phyloP scores from a whole-genome alignment of 2,329 filamentous ascomycete genomes.

The Penicillium sp. region DNA sequence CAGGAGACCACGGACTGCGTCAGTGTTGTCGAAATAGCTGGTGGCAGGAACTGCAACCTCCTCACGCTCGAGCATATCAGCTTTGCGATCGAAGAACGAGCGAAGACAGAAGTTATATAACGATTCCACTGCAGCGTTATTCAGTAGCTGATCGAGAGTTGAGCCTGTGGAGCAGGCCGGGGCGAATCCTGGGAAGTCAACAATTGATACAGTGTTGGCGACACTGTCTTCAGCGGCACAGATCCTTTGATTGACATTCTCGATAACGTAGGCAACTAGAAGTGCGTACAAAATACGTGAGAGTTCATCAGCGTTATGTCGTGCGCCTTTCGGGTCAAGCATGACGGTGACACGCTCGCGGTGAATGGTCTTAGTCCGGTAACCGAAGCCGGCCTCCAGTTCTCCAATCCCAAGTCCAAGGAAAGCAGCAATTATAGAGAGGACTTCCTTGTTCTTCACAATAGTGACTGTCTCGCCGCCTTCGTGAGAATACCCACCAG shows the following conservation, averaged over 20 bases:
- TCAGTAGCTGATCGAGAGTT: slow-evolving; percentile 87
- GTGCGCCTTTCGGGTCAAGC: slow-evolving; percentile 89
- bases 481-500: slow-evolving; percentile 94
- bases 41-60: slow-evolving; percentile 89
- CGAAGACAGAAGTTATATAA: slow-evolving; percentile 93
- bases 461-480: slow-evolving; percentile 83
- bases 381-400: slow-evolving; percentile 85
- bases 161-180: slow-evolving; percentile 84
- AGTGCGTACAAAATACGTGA: slow-evolving; percentile 92
- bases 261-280: slow-evolving; percentile 90
- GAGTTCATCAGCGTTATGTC: slow-evolving; percentile 90
- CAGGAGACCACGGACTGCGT: slow-evolving; percentile 87
- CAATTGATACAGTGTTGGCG: slow-evolving; percentile 89
- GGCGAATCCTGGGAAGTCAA: slow-evolving; percentile 95
- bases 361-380: slow-evolving; percentile 96
- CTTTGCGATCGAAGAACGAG: slow-evolving; percentile 94
- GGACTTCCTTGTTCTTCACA: slow-evolving; percentile 91
- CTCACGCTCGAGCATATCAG: slow-evolving; percentile 90
- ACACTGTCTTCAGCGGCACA: slow-evolving; percentile 88
- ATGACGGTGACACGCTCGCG: slow-evolving; percentile 98
- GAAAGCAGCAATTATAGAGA: slow-evolving; percentile 90
- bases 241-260: slow-evolving; percentile 86
- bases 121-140: slow-evolving; percentile 90
- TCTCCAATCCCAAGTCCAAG: slow-evolving; percentile 81
- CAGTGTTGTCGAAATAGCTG: slow-evolving; percentile 97